Percentiles rank a stretch among this genome's conserved stretches.
phyloP scores from a whole-genome alignment of 106 monocot genomes.

The Acorus calamus region DNA sequence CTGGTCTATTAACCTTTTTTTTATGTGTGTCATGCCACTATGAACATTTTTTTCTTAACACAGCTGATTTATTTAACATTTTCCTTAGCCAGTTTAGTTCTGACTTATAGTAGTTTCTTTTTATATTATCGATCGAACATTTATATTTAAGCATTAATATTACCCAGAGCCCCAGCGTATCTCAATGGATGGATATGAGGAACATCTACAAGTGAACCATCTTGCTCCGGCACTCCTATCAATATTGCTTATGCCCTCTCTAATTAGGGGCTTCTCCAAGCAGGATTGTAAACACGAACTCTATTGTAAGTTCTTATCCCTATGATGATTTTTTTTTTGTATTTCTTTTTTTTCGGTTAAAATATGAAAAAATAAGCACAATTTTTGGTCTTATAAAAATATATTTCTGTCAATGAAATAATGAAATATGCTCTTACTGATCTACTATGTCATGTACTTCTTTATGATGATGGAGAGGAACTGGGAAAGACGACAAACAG shows the following conservation, averaged over 20 bases:
- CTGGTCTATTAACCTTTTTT: neutral
- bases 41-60: no score
- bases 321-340: neutral
- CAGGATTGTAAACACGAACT: conserved; percentile 89
- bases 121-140: no score
- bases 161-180: conserved; percentile 62
- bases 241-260: conserved; percentile 77
- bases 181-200: conserved; percentile 91
- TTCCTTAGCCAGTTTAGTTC: neutral
- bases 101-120: neutral
- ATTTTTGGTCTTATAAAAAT: no score
- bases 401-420: no score
- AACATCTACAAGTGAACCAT: conserved; percentile 98
- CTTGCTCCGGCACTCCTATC: conserved; percentile 82
- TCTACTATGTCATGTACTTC: no score
- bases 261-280: conserved; percentile 91
- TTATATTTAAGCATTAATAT: no score
- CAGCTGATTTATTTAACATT: no score
- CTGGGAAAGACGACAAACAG: no score
- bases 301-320: conserved; percentile 55
- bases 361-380: no score
- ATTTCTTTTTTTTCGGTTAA: neutral
- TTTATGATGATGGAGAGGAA: no score
- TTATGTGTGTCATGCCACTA: neutral
- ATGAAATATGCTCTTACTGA: no score